Conservation (phyloP, 768 basidiomycete genomes). For the Lactarius sanguifluus region DNA sequence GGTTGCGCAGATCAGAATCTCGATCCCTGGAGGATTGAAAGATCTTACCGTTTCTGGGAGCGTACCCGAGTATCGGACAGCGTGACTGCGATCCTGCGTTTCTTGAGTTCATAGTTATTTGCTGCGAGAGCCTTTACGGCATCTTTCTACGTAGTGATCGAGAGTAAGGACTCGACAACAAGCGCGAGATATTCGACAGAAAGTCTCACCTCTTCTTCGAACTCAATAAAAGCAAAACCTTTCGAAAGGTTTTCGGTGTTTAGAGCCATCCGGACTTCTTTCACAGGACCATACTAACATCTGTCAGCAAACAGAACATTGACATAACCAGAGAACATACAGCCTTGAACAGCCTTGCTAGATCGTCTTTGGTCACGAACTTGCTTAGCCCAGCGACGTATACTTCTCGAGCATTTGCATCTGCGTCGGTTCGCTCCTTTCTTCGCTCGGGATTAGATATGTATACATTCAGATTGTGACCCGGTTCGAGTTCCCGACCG, state of each 20-base stretch:
- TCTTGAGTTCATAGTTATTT: constrained; percentile 88
- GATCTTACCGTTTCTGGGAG: constrained; percentile 33
- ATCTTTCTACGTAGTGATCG: constrained; percentile 48
- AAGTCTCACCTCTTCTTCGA: constrained; percentile 67
- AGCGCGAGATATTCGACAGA: background rate
- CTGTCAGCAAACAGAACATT: constrained; percentile 16
- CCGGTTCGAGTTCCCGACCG: constrained; percentile 69
- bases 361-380: constrained; percentile 72
- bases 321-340: constrained; percentile 43
- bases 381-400: constrained; percentile 86
- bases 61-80: constrained; percentile 66
- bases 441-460: constrained; percentile 90
- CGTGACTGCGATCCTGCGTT: constrained; percentile 86
- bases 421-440: constrained; percentile 86
- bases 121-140: constrained; percentile 71
- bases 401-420: constrained; percentile 79
- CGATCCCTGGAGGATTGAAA: constrained; percentile 23
- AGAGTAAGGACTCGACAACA: background rate
- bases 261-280: constrained; percentile 74
- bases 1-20: background rate
- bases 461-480: constrained; percentile 67
- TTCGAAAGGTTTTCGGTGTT: constrained; percentile 70
- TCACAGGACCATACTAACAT: constrained; percentile 74
- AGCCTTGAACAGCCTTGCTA: constrained; percentile 74
- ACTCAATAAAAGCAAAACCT: constrained; percentile 94